Conservation (phyloP, 495 filamentous ascomycete genomes). For the Aspergillus olivimuriae region DNA sequence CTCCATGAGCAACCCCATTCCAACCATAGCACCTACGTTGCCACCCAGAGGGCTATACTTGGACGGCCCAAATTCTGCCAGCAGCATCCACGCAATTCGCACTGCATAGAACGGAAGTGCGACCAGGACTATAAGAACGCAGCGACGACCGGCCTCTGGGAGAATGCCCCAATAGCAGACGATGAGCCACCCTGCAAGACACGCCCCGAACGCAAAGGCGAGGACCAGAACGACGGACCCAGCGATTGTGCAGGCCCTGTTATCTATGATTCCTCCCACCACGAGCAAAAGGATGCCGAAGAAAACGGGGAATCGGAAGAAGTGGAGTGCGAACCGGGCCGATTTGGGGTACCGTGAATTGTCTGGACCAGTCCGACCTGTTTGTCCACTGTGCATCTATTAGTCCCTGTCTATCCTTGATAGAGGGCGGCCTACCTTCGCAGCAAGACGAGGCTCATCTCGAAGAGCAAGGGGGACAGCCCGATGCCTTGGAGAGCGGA, state of each 20-base stretch:
- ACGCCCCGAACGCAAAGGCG: constrained; percentile 22
- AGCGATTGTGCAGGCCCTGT: constrained; percentile 15
- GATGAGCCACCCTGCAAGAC: constrained; percentile 19
- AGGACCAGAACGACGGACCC: constrained; percentile 19
- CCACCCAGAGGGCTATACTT: constrained; percentile 20
- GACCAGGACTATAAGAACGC: constrained; percentile 12
- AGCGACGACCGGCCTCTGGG: constrained; percentile 15
- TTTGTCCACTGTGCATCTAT: constrained; percentile 21
- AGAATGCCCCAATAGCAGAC: constrained; percentile 18
- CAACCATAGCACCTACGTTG: constrained; percentile 16
- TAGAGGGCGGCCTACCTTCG: constrained; percentile 16
- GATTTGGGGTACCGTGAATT: constrained; percentile 25
- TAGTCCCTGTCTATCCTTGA: neutral
- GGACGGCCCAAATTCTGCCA: constrained; percentile 18
- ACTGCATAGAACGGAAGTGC: constrained; percentile 24
- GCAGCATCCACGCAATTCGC: constrained; percentile 20
- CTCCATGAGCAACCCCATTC: constrained; percentile 30
- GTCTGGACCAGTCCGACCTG: constrained; percentile 22
- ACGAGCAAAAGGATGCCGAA: constrained; percentile 21
- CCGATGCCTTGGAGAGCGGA: constrained; percentile 23
- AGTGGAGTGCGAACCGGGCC: constrained; percentile 18
- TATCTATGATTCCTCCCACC: constrained; percentile 18
- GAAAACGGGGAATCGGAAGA: constrained; percentile 24
- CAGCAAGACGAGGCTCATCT: constrained; percentile 29
- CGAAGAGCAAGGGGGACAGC: constrained; percentile 30